Evolutionary conservation across 768 basidiomycete species (phyloP).

Genomic region (Phlebiopsis gigantea): DNA sequence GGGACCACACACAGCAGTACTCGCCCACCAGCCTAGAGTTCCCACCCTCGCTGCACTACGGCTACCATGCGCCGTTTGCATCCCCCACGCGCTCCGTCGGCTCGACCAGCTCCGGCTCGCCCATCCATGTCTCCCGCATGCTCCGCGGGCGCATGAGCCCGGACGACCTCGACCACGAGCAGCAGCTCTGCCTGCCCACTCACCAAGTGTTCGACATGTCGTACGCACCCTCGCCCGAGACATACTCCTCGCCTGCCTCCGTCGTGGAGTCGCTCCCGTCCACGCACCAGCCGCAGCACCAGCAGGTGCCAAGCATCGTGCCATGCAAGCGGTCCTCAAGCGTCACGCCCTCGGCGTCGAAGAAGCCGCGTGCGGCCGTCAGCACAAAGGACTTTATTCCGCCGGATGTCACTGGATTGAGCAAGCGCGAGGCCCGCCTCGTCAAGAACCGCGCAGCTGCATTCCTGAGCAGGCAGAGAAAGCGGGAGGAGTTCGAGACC

Average conservation of each 20-base stretch:
- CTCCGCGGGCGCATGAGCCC: constrained; percentile 49
- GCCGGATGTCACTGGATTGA: constrained; percentile 82
- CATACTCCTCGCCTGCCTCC: constrained; percentile 18
- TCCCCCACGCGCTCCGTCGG: constrained; percentile 37
- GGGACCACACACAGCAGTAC: constrained; percentile 41
- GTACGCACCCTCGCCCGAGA: constrained; percentile 29
- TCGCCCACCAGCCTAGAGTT: constrained; percentile 37
- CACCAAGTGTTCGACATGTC: constrained; percentile 69
- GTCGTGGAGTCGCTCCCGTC: constrained; percentile 25
- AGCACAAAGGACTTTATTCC: constrained; percentile 81
- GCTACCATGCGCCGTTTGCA: constrained; percentile 42
- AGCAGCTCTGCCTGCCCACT: constrained; percentile 57
- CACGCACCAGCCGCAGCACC: constrained; percentile 23
- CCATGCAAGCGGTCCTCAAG: constrained; percentile 25
- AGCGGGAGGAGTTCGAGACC: constrained; percentile 86
- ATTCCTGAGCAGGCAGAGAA: constrained; percentile 86
- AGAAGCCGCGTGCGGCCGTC: constrained; percentile 45
- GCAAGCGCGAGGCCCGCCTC: constrained; percentile 86
- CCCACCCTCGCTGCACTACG: constrained; percentile 30
- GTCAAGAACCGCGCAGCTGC: constrained; percentile 92
- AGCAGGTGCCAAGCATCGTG: constrained; percentile 18
- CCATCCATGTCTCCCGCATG: constrained; percentile 35
- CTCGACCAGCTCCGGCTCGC: constrained; percentile 41
- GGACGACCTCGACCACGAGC: constrained; percentile 40
- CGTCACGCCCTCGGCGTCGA: constrained; percentile 22